These are phyloP conservation scores for Nicotiana sylvestris DNA, from an alignment of 257 asterid species.

Conservation along the genomic window DNA sequence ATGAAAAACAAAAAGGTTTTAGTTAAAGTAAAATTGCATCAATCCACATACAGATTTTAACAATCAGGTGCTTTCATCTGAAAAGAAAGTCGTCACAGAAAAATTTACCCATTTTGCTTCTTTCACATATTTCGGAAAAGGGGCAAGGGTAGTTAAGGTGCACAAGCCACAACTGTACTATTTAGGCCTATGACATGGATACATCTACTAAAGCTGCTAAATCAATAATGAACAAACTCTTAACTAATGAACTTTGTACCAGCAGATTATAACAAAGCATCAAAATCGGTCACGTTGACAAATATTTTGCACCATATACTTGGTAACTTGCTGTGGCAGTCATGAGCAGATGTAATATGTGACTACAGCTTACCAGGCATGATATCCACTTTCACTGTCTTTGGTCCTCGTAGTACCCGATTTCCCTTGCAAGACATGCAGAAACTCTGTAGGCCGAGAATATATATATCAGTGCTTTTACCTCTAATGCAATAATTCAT, in stretches of 20 bases:
- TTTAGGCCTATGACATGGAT: neutral
- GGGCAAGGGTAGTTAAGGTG: neutral
- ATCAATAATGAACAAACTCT: neutral
- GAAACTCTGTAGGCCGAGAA: slow-evolving; percentile 44
- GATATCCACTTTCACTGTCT: slow-evolving; percentile 67
- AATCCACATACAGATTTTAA: neutral
- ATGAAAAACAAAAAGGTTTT: neutral
- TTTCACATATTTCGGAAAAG: neutral
- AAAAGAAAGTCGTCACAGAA: neutral
- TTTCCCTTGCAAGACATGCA: slow-evolving; percentile 90
- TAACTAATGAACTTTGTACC: neutral
- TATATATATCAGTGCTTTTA: neutral
- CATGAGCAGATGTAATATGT: neutral
- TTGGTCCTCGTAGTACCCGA: slow-evolving; percentile 61
- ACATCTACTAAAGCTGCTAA: neutral
- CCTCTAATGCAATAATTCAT: neutral
- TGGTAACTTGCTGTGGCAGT: neutral
- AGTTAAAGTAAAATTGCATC: neutral
- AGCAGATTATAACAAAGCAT: neutral
- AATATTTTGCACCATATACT: neutral
- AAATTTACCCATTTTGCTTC: neutral
- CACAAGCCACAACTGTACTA: neutral
- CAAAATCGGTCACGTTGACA: neutral
- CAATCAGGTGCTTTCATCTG: neutral
- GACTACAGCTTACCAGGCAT: slow-evolving; percentile 55